Base-by-base conservation (phyloP, 2,329 filamentous ascomycete species). In the Sporothrix variecibatus region DNA sequence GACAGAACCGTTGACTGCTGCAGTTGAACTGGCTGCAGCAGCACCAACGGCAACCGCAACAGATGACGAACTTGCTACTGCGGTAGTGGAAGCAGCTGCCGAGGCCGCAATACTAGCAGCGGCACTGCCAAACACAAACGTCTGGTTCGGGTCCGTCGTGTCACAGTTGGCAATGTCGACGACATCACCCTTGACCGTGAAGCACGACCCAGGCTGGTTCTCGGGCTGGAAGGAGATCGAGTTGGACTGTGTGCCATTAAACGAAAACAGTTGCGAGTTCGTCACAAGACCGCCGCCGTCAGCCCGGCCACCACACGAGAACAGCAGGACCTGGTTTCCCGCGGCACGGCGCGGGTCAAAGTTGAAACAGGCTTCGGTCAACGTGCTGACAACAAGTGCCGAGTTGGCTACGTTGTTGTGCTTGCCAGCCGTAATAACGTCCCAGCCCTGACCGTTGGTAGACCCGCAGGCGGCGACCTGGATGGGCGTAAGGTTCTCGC, bases 321-420 rank as follows among this genome's bases (percentile, higher is more conserved):
- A 90, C 31, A 90, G 82, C 46, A 86, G 77, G 17, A 88, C 86
- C 76, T 88, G 87, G 77, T 86, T 85, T 12, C 86, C 87, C 2
- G 83, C 81, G 0, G 82, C 80, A 38, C 87, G 83, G 65, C 87
- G 83, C 5, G 85, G 83, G 76, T 90, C 88, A 75, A 88, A 88
- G 81, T 88, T 90, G 77, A 89, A 81, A 78, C 88, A 90, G 60
- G 87, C 88, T 78, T 89, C 85, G 0, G 88, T 90, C 77, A 88
- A 79, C 3, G 86, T 87, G 82, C 85, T 90, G 60, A 89, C 88
- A 51, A 90, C 78, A 67, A 89, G 82, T 77, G 86, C 84, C 5
- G 84, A 83, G 49, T 83, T 82, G 53, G 82, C 77, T 43, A 80
- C 82, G 76, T 87, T 80, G 75, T 87, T 86, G 78, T 90, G 88